Conservation (phyloP, 208 protist genomes). For the Leishmania martiniquensis region DNA sequence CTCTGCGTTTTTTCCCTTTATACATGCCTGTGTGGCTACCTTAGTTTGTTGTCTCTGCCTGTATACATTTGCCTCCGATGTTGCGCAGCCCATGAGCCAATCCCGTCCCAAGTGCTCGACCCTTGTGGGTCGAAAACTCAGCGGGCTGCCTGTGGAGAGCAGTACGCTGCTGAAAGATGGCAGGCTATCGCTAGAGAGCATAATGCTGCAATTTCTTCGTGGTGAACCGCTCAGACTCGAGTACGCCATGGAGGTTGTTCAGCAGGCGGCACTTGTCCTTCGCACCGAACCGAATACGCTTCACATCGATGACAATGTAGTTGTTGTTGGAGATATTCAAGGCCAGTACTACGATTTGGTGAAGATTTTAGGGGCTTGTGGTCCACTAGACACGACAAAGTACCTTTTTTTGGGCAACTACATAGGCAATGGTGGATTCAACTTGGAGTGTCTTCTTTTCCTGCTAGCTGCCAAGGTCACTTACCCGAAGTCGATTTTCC, state of each 20-base stretch:
- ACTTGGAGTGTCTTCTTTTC: slow-evolving; percentile 97
- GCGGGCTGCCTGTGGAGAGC: background rate
- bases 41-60: too few relatives aligned
- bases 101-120: background rate
- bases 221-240: slow-evolving; percentile 50
- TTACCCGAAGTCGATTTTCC: slow-evolving; percentile 83
- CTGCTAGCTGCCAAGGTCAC: slow-evolving; percentile 96
- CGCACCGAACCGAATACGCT: slow-evolving; percentile 69
- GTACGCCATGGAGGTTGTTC: slow-evolving; percentile 59
- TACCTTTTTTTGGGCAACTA: slow-evolving; percentile 99
- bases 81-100: background rate
- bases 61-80: background rate
- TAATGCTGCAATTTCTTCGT: slow-evolving; percentile 73
- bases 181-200: slow-evolving; percentile 26
- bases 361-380: slow-evolving; percentile 80
- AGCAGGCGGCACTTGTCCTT: slow-evolving; percentile 55
- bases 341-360: slow-evolving; percentile 94
- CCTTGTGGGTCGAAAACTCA: background rate
- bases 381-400: slow-evolving; percentile 83
- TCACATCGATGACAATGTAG: slow-evolving; percentile 56
- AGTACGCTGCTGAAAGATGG: background rate
- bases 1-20: background rate
- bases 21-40: background rate
- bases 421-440: slow-evolving; percentile 97
- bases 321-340: slow-evolving; percentile 95